Percentiles rank a stretch among this genome's conserved stretches.
Conservation (phyloP, 768 basidiomycete genomes). For the Lyophyllum decastes region DNA sequence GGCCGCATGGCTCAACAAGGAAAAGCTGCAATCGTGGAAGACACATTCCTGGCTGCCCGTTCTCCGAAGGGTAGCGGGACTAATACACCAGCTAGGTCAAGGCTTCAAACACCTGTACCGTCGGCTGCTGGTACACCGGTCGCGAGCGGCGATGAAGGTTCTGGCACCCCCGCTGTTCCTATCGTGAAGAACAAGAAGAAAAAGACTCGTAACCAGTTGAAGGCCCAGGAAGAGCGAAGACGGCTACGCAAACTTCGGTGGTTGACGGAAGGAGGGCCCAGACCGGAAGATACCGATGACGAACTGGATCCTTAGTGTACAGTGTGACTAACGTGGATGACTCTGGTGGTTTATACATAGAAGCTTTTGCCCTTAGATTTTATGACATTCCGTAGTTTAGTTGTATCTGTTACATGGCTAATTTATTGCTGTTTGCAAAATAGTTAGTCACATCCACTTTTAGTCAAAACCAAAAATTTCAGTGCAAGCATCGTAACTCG, state of each 20-base stretch:
- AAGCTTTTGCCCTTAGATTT: background rate
- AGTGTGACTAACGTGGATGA: background rate
- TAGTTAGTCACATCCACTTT: too few relatives aligned
- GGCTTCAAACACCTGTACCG: conserved; percentile 66
- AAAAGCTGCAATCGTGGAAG: conserved; percentile 84
- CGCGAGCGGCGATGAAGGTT: conserved; percentile 75
- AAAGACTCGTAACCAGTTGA: conserved; percentile 83
- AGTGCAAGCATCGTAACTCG: too few relatives aligned
- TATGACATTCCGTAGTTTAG: background rate
- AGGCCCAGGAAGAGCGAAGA: conserved; percentile 86
- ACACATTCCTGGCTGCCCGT: conserved; percentile 72
- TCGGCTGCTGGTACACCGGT: conserved; percentile 77
- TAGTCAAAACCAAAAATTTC: too few relatives aligned
- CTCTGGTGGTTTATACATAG: background rate
- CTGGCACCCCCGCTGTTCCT: conserved; percentile 30
- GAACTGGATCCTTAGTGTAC: conserved; percentile 30
- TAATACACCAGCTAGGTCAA: conserved; percentile 73
- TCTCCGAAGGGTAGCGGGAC: conserved; percentile 69
- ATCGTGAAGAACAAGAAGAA: conserved; percentile 84
- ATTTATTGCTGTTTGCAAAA: background rate
- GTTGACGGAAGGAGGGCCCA: conserved; percentile 80
- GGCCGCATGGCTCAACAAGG: conserved; percentile 88
- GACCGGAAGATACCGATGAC: conserved; percentile 82
- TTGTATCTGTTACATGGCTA: background rate
- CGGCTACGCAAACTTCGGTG: conserved; percentile 78